phyloP scores from a whole-genome alignment of 306 rosid species.

The Vicia villosa region DNA sequence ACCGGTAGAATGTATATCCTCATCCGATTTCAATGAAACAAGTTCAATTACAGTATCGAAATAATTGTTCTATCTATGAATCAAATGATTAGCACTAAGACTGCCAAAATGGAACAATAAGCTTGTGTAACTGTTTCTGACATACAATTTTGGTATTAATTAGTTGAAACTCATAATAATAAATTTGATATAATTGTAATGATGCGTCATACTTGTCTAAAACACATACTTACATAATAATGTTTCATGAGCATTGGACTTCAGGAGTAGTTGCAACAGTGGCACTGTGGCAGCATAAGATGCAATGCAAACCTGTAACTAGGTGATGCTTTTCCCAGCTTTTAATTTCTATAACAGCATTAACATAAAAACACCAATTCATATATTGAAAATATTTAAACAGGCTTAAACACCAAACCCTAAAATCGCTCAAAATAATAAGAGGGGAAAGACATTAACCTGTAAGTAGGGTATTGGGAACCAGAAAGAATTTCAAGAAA shows the following conservation, averaged over 20 bases:
- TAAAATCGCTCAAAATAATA: too few species aligned
- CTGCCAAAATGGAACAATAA: too few species aligned
- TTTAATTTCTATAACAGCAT: not conserved
- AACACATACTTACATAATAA: too few species aligned
- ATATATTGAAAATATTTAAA: too few species aligned
- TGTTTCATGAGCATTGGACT: not conserved
- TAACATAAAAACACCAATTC: not conserved
- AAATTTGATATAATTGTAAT: not conserved
- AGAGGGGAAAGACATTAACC: too few species aligned
- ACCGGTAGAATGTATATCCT: constrained; percentile 10
- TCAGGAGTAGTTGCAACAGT: too few species aligned
- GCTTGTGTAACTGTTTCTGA: not conserved
- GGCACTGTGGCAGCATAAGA: too few species aligned
- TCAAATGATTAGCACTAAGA: not conserved
- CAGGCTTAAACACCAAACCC: too few species aligned
- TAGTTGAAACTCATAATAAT: not conserved
- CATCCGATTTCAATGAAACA: not conserved
- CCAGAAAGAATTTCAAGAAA: too few species aligned
- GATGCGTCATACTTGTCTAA: too few species aligned
- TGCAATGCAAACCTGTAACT: not conserved
- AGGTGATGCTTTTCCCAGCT: not conserved
- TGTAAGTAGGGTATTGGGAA: too few species aligned
- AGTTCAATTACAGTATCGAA: not conserved
- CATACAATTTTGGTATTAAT: too few species aligned
- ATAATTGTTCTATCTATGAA: not conserved